Conservation (phyloP, 2,329 filamentous ascomycete species). For the Drechmeria coniospora region DNA sequence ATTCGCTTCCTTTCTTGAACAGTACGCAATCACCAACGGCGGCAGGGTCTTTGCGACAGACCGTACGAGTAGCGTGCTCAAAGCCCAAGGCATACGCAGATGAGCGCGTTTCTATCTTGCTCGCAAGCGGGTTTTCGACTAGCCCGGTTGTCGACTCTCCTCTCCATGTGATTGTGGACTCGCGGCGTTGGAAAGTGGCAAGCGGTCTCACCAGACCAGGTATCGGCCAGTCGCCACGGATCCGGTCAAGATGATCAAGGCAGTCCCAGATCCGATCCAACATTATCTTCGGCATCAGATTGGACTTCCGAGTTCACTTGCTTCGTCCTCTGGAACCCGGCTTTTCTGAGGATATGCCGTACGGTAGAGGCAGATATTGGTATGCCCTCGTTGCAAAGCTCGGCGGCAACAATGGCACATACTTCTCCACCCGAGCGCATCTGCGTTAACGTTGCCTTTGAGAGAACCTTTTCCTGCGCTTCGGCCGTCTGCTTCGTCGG, state of each 20-base stretch:
- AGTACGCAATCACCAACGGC: too few relatives aligned
- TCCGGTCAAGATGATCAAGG: conserved; percentile 4
- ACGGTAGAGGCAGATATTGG: background rate
- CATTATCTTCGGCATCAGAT: conserved; percentile 6
- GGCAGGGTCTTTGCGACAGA: too few relatives aligned
- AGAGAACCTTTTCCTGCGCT: background rate
- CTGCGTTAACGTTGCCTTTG: background rate
- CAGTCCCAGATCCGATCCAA: conserved; percentile 3
- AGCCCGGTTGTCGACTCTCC: too few relatives aligned
- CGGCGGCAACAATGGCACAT: background rate
- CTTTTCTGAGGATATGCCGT: background rate
- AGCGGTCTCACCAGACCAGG: conserved; percentile 8
- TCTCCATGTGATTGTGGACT: too few relatives aligned
- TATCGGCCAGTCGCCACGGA: conserved; percentile 7
- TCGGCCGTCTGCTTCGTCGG: background rate
- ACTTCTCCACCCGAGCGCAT: background rate
- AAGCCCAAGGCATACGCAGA: too few relatives aligned
- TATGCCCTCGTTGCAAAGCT: background rate
- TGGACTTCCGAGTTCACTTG: conserved; percentile 7
- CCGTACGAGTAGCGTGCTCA: too few relatives aligned
- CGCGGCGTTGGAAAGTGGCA: too few relatives aligned
- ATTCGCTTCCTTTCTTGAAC: too few relatives aligned
- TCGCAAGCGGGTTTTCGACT: too few relatives aligned
- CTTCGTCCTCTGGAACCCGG: conserved; percentile 3
- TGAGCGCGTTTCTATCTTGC: too few relatives aligned